These are phyloP conservation scores for Globisporangium parvum DNA, from an alignment of 352 stramenopile genomes.

Conservation along the genomic window DNA sequence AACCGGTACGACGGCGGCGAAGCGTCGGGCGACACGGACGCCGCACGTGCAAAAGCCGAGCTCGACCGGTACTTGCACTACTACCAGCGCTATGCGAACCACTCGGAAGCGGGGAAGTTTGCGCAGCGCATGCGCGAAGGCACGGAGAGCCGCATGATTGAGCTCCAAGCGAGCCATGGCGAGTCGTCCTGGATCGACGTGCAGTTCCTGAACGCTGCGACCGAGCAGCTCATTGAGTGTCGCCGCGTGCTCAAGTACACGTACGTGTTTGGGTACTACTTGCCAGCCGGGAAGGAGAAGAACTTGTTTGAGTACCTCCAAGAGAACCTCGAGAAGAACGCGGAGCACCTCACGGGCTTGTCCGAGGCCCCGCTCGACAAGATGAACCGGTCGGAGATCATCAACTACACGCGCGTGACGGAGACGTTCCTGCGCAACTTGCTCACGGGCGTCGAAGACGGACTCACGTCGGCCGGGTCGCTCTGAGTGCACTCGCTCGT, in stretches of 20 bases:
- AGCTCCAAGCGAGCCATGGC: constrained; percentile 90
- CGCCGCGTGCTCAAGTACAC: constrained; percentile 98
- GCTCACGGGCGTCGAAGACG: constrained; percentile 88
- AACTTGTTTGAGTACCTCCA: constrained; percentile 94
- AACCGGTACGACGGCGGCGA: constrained; percentile 93
- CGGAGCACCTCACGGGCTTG: constrained; percentile 87
- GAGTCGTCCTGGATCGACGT: constrained; percentile 96
- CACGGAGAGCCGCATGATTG: constrained; percentile 94
- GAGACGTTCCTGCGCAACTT: constrained; percentile 90
- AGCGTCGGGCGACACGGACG: constrained; percentile 67
- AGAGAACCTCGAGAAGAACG: constrained; percentile 93
- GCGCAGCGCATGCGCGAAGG: constrained; percentile 93
- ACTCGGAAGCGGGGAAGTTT: constrained; percentile 96
- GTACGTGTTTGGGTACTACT: constrained; percentile 95
- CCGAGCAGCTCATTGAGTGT: constrained; percentile 96
- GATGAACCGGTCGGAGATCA: constrained; percentile 91
- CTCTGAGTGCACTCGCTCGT: constrained; percentile 4
- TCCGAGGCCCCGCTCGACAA: constrained; percentile 89
- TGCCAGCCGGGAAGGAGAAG: constrained; percentile 86
- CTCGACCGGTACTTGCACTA: constrained; percentile 99
- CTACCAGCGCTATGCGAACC: constrained; percentile 97
- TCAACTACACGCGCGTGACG: constrained; percentile 94
- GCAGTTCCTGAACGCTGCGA: constrained; percentile 96
- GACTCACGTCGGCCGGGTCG: constrained; percentile 50
- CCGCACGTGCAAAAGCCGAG: constrained; percentile 92